Evolutionary conservation across 1,284 basidiomycete species (phyloP), one percentile per base, ranked within the genome.

Genomic region (Pholiota adiposa): DNA sequence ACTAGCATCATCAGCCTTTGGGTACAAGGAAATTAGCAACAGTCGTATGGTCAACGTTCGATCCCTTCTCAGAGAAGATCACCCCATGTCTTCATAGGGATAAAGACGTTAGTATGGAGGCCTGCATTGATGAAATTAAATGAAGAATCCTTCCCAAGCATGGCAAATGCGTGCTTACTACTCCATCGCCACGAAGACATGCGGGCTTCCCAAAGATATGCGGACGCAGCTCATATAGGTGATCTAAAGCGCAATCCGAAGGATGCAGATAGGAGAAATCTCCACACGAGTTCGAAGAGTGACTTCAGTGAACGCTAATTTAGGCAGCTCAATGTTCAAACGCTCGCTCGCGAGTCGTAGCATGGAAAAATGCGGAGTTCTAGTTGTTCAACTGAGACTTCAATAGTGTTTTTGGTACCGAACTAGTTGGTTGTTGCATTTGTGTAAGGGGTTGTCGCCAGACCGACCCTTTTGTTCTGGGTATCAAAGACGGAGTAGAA

Each of bases 401-500:
- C n/a, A 3, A 16, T 16, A 2, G 21, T 23, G 4, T 23, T 2
- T 51, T 51, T 34, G 7, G n/a, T 27, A n/a, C 18, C 19, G 3
- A 11, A 36, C 72, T 72, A 87, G 72, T 88, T 88, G 54, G 73
- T 75, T 23, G 77, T 85, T 7, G 83, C 75, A 23, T 58, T 66
- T 6, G 86, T 89, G 73, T 75, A 83, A 1, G 73, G 60, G 0
- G 85, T 87, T 19, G 74, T 79, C 3, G 86, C 84, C 53, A 88
- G 78, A 23, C 86, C 85, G 59, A 87, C 74, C 16, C 75, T 77
- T 23, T 65, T 67, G 70, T 84, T 83, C 21, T 75, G 72, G 18
- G 83, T 84, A 67, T 90, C 88, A 64, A 73, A 88, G 21, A 87
- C 84, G 18, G 80, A 80, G 72, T 89, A 89, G 79, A 84, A 89